Evolutionary conservation across 805 yeast genomes (phyloP).

Genomic region (Candida vartiovaarae): DNA sequence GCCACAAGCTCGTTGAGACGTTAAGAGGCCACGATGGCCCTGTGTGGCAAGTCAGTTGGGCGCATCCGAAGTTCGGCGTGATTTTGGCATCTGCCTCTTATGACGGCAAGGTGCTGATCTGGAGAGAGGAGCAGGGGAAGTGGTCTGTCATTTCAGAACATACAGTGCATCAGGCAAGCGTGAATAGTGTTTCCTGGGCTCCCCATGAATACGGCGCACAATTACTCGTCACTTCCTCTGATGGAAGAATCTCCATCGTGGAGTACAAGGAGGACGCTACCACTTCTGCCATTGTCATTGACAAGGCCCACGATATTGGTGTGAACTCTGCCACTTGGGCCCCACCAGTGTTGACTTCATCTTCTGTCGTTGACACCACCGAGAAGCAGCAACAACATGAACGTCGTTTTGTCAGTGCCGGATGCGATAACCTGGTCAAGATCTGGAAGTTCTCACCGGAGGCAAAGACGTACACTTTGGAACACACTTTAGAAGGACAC

Average conservation of each 20-base stretch:
- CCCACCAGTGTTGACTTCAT: slow-evolving; percentile 38
- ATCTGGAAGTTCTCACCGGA: slow-evolving; percentile 71
- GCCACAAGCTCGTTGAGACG: slow-evolving; percentile 76
- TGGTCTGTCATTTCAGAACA: slow-evolving; percentile 89
- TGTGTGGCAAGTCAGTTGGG: slow-evolving; percentile 99
- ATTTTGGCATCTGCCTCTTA: slow-evolving; percentile 92
- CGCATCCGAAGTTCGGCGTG: slow-evolving; percentile 96
- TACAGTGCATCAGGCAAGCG: slow-evolving; percentile 86
- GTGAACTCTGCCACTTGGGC: slow-evolving; percentile 97
- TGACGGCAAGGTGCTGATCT: slow-evolving; percentile 88
- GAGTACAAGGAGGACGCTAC: slow-evolving; percentile 90
- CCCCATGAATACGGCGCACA: slow-evolving; percentile 96
- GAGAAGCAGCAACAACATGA: slow-evolving; percentile 35
- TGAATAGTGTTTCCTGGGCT: slow-evolving; percentile 93
- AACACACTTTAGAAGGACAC: slow-evolving; percentile 80
- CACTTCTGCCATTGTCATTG: slow-evolving; percentile 44
- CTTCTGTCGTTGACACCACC: slow-evolving; percentile 26
- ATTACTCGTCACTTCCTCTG: slow-evolving; percentile 84
- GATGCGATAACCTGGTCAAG: slow-evolving; percentile 89
- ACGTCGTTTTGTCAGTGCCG: slow-evolving; percentile 86
- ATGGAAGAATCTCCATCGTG: slow-evolving; percentile 84
- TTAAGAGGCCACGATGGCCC: slow-evolving; percentile 95
- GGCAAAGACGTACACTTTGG: slow-evolving; percentile 56
- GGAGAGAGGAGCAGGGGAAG: slow-evolving; percentile 84
- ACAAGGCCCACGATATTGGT: slow-evolving; percentile 84